These are phyloP conservation scores for Trichophyton schoenleinii DNA, from an alignment of 2,329 filamentous ascomycete species.

Conservation along the genomic window DNA sequence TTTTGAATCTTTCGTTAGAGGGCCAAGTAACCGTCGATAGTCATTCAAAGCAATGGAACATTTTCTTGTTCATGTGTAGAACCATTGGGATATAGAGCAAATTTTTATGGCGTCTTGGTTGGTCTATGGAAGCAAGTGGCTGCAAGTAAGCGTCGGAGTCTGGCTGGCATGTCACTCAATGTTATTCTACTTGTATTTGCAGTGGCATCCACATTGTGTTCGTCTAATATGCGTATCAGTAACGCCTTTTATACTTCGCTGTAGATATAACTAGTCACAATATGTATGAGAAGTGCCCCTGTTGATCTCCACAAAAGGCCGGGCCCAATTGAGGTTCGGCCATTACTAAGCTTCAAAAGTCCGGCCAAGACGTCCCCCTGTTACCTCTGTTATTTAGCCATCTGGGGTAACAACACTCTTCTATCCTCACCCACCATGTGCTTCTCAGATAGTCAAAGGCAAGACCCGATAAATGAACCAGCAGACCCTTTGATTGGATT, in stretches of 20 bases:
- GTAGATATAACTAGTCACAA: not conserved
- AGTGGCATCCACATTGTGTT: not conserved
- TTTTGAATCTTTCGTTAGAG: constrained; percentile 26
- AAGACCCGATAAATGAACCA: too few relatives aligned
- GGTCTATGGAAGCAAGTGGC: not conserved
- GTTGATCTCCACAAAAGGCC: not conserved
- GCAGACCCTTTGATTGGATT: too few relatives aligned
- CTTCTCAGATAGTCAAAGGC: too few relatives aligned
- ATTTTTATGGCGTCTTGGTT: not conserved
- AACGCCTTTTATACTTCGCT: not conserved
- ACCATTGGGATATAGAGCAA: not conserved
- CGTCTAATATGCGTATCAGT: not conserved
- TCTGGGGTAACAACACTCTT: too few relatives aligned
- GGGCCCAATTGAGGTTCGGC: not conserved
- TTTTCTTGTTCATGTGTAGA: not conserved
- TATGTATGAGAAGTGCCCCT: not conserved
- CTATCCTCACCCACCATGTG: too few relatives aligned
- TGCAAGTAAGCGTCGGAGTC: not conserved
- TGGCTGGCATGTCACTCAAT: not conserved
- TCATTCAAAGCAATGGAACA: not conserved
- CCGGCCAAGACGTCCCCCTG: too few relatives aligned
- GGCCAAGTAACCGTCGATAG: not conserved
- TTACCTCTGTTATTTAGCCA: too few relatives aligned
- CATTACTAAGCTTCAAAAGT: not conserved
- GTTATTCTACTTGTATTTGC: not conserved